Evolutionary conservation across 208 protist genomes (phyloP), one percentile per base, ranked within the genome.

Genomic region (Leishmania arabica): DNA sequence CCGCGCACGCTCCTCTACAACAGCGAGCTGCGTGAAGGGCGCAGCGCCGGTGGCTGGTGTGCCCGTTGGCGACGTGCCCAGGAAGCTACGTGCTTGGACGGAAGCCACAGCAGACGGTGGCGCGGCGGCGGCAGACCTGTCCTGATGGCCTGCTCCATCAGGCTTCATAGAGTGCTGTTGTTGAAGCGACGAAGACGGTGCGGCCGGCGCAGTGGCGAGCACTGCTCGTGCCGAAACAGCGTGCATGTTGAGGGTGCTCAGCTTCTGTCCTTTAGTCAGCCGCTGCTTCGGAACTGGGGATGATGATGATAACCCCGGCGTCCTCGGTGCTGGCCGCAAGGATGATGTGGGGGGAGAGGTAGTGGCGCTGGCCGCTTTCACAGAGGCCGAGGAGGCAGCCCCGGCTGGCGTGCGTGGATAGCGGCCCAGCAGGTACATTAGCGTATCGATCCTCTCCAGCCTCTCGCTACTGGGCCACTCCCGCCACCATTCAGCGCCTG

Each of bases 341-440:
- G 34, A 45, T 31, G 51, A 45, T 17, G 51, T 56, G 72, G 31
- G n/a, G 1, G 19, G 4, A 64, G 51, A 9, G 53, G 34, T 47
- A 1, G 34, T 64, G 17, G 31, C 34, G 17, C 21, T 64, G 7
- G 34, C 7, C 34, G 3, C 72, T 13, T 54, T 73, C 8, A n/a
- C 3, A 45, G 72, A n/a, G 21, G 51, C 72, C 17, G 34, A 27
- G 31, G 72, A 21, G 34, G 34, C 19, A n/a, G 3, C 24, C 34
- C 9, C 8, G 27, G 47, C 72, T 0, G 11, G 13, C 21, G n/a
- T 3, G 8, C 34, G 70, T 24, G 81, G 85, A 64, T 91, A 91
- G 31, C 79, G 82, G 5, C 88, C 88, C 13, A 91, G 79, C 0
- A 84, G 58, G 79, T 85, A 89, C 34, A 80, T 85, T 66, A 91